Conservation (phyloP, 2,329 filamentous ascomycete species). For the Phaeophleospora eucalypticola region DNA sequence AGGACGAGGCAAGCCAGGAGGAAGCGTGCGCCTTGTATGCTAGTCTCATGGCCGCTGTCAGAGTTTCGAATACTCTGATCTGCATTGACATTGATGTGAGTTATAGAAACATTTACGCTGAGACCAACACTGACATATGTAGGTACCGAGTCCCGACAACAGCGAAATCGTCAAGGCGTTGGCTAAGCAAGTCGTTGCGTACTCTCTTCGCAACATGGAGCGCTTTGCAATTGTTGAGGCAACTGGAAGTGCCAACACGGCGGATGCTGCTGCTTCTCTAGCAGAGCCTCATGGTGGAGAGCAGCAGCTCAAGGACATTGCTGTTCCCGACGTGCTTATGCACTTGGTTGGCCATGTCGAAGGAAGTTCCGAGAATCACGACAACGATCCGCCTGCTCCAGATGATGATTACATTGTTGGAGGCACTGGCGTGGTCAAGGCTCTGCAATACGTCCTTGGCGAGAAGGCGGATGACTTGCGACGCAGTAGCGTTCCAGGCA, state of each 20-base stretch:
- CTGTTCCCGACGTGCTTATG: constrained; percentile 77
- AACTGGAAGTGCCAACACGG: constrained; percentile 28
- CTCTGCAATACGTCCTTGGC: constrained; percentile 81
- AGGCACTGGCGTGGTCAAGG: constrained; percentile 91
- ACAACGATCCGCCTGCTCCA: constrained; percentile 66
- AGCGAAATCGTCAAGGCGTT: constrained; percentile 88
- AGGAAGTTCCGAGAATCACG: constrained; percentile 47
- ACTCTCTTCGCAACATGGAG: constrained; percentile 89
- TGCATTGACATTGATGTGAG: constrained; percentile 80
- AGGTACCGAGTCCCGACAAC: constrained; percentile 69
- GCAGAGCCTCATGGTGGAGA: constrained; percentile 41
- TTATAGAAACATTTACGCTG: constrained; percentile 1
- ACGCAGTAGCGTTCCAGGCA: constrained; percentile 35
- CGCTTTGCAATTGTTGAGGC: constrained; percentile 65
- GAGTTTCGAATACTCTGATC: constrained; percentile 77
- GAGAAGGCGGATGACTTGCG: constrained; percentile 59
- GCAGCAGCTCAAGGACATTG: constrained; percentile 53
- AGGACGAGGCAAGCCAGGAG: constrained; percentile 75
- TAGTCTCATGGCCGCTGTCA: constrained; percentile 80
- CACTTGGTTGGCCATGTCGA: constrained; percentile 75
- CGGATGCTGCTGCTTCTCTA: constrained; percentile 44
- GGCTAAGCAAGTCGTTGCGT: constrained; percentile 90
- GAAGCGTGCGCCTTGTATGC: constrained; percentile 93
- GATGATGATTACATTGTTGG: constrained; percentile 96
- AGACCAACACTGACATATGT: constrained; percentile 7